These are phyloP conservation scores for Kazachstania taianensis DNA, from an alignment of 805 yeast species.

Conservation along the genomic window DNA sequence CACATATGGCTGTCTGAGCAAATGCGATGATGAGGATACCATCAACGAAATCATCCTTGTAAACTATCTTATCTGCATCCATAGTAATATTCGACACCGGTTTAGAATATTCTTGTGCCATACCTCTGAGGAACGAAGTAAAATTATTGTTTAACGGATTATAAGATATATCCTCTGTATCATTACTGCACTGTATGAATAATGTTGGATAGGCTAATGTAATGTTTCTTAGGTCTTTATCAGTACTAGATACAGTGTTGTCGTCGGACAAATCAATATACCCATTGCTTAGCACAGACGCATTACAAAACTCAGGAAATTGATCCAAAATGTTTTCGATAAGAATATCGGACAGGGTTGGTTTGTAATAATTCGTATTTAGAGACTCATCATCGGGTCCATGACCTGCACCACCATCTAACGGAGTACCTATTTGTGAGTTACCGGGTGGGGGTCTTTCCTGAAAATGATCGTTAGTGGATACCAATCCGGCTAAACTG, in stretches of 20 bases:
- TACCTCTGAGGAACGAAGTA: background rate
- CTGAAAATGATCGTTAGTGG: too few relatives aligned
- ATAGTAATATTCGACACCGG: background rate
- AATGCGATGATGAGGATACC: conserved; percentile 39
- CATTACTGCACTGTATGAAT: conserved; percentile 11
- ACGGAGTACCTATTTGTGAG: too few relatives aligned
- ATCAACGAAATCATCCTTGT: conserved; percentile 29
- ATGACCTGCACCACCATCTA: too few relatives aligned
- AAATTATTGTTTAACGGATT: conserved; percentile 1
- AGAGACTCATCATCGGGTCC: too few relatives aligned
- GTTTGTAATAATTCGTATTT: too few relatives aligned
- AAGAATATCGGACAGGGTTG: conserved; percentile 8
- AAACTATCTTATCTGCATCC: conserved; percentile 5
- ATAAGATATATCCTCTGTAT: conserved; percentile 1
- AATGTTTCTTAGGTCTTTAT: conserved; percentile 3
- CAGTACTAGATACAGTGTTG: background rate
- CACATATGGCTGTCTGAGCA: conserved; percentile 44
- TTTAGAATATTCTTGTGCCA: conserved; percentile 1
- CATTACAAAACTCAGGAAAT: conserved; percentile 10
- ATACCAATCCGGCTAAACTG: too few relatives aligned
- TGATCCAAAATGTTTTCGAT: conserved; percentile 5
- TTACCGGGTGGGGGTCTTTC: too few relatives aligned
- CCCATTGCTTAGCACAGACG: conserved; percentile 13
- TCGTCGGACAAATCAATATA: conserved; percentile 6
- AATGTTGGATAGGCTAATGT: conserved; percentile 16